These are phyloP conservation scores for Pleurozium schreberi DNA, from an alignment of 225 moss, liverwort and hornwort species.

Conservation along the genomic window DNA sequence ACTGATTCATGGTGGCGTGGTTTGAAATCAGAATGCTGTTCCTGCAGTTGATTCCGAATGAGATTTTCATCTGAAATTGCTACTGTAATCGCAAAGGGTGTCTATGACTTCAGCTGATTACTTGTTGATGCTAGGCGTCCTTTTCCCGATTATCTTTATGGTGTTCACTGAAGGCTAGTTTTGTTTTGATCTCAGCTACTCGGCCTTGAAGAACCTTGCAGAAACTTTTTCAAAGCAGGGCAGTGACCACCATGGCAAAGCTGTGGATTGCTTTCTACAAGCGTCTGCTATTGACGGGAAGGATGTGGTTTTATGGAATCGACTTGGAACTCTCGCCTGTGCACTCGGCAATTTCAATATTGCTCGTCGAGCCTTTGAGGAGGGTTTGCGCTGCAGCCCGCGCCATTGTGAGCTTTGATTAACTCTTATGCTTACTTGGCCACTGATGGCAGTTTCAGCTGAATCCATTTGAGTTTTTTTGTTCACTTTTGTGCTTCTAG, in stretches of 20 bases:
- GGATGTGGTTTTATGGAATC: slow-evolving; percentile 92
- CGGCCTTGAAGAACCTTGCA: slow-evolving; percentile 82
- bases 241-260: slow-evolving; percentile 61
- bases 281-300: slow-evolving; percentile 83
- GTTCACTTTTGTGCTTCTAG: not conserved
- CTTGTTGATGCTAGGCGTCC: not conserved
- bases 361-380: slow-evolving; percentile 90
- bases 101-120: not conserved
- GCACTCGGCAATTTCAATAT: slow-evolving; percentile 74
- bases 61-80: not conserved
- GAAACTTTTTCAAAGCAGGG: slow-evolving; percentile 78
- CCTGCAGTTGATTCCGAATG: not conserved
- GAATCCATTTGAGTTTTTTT: not conserved
- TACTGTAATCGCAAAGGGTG: not conserved
- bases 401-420: slow-evolving; percentile 67
- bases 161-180: slow-evolving; percentile 2
- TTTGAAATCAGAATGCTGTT: not conserved
- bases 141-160: not conserved
- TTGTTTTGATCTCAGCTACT: slow-evolving; percentile 44
- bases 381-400: slow-evolving; percentile 89
- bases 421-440: not conserved
- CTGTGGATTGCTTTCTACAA: slow-evolving; percentile 85
- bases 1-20: not conserved
- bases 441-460: not conserved
- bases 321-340: slow-evolving; percentile 92